Evolutionary conservation across 768 basidiomycete genomes (phyloP).

Genomic region (Daedalea quercina): DNA sequence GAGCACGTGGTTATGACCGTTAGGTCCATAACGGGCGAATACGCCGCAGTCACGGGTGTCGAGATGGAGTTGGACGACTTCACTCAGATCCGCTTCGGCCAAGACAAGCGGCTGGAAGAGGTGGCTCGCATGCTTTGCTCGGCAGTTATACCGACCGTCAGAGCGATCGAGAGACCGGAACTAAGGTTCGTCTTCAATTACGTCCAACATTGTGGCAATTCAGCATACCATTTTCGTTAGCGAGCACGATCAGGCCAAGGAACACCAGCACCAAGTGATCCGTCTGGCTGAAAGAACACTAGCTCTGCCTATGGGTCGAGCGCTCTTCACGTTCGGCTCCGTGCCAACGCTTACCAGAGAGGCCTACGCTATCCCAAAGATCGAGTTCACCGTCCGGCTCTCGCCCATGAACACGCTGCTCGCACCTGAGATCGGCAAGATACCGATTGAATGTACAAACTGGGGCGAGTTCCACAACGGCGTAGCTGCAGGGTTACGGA

Average conservation of each 20-base stretch:
- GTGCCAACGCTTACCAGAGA: slow-evolving; percentile 70
- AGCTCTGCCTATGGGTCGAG: slow-evolving; percentile 85
- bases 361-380: slow-evolving; percentile 71
- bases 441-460: slow-evolving; percentile 59
- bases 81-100: slow-evolving; percentile 80
- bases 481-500: slow-evolving; percentile 84
- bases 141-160: slow-evolving; percentile 59
- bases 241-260: slow-evolving; percentile 82
- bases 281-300: slow-evolving; percentile 83
- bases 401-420: slow-evolving; percentile 66
- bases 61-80: slow-evolving; percentile 69
- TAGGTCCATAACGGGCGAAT: slow-evolving; percentile 43
- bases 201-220: too few species aligned
- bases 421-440: slow-evolving; percentile 64
- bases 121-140: slow-evolving; percentile 89
- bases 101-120: slow-evolving; percentile 86
- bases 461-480: slow-evolving; percentile 99
- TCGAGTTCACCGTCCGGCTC: slow-evolving; percentile 69
- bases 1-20: slow-evolving; percentile 44
- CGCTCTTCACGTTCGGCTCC: slow-evolving; percentile 87
- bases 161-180: slow-evolving; percentile 59
- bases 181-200: slow-evolving; percentile 39
- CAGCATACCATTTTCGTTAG: slow-evolving; percentile 32
- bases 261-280: slow-evolving; percentile 75
- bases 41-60: slow-evolving; percentile 58